Evolutionary conservation across 2,329 filamentous ascomycete genomes (phyloP), one percentile per base, ranked within the genome.

Genomic region (Talaromyces sp.): DNA sequence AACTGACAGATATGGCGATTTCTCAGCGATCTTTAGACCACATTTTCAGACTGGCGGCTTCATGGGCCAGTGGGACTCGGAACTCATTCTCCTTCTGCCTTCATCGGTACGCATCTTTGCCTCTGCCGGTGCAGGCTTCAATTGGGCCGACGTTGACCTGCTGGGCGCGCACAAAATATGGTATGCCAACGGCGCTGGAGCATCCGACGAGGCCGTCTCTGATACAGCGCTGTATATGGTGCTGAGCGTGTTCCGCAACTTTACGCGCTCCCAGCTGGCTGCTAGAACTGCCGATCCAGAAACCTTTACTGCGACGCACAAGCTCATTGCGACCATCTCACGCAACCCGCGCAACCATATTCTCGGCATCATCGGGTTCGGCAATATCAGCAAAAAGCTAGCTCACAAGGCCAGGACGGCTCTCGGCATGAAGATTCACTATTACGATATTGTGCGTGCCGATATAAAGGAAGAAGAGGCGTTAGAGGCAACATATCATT

Each of bases 111-210:
- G 79, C 64, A 80, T 88, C 17, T 86, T 82, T 71, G 83, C 85
- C 17, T 83, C 80, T 17, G 85, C 85, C 1, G 85, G 85, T 2
- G 85, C 85, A 15, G 84, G 85, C 2, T 88, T 85, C 71, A 84
- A 88, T 70, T 87, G 85, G 84, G 84, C 82, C 5, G 82, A 88
- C 71, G 83, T 83, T 28, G 78, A 84, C 68, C 72, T 84, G 1
- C 71, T 92, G 59, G 88, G 84, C 1, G 78, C 84, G 64, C 80
- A 81, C 69, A 88, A 85, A 84, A 71, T 63, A 75, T 67, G 54
- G 17, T 92, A 91, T 75, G 91, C 88, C 79, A 91, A 92, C 75
- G 83, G 85, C 2, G 88, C 88, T 1, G 81, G 85, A 1, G 88
- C 88, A 0, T 88, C 87, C 39, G 87, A 87, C 7, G 89, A 92